phyloP scores from a whole-genome alignment of 2,329 filamentous ascomycete species.

The Lecanoromycetidae sp. region DNA sequence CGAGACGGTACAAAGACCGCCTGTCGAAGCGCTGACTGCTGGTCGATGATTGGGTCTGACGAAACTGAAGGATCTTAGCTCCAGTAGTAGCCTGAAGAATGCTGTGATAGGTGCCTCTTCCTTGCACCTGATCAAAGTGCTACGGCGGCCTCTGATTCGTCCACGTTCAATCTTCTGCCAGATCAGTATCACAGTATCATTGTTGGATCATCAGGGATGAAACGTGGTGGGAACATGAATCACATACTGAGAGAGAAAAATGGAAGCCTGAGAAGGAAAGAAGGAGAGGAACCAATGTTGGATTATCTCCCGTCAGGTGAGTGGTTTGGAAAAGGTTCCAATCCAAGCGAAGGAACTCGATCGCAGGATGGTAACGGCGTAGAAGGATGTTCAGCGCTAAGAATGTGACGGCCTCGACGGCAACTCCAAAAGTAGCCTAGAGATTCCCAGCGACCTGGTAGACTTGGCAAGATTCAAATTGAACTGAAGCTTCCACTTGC shows the following conservation, averaged over 20 bases:
- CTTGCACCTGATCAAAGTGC: constrained; percentile 17
- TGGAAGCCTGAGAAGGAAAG: not conserved
- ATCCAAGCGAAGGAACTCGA: not conserved
- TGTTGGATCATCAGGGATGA: not conserved
- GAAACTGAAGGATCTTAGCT: not conserved
- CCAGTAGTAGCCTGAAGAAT: constrained; percentile 10
- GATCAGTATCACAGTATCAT: constrained; percentile 13
- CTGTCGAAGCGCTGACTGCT: constrained; percentile 11
- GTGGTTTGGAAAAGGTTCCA: not conserved
- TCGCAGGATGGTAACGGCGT: not conserved
- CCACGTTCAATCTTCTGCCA: constrained; percentile 3
- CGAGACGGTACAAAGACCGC: too few species aligned
- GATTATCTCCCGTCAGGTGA: not conserved
- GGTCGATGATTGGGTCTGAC: constrained; percentile 3
- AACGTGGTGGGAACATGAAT: not conserved
- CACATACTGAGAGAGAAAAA: not conserved
- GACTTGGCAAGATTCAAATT: too few species aligned
- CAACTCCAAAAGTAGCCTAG: not conserved
- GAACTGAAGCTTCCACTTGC: constrained; percentile 1
- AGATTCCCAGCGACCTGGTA: constrained; percentile 3
- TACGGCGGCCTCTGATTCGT: constrained; percentile 14
- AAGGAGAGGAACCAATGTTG: not conserved
- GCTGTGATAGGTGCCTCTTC: constrained; percentile 16
- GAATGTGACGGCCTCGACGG: not conserved
- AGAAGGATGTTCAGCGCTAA: constrained; percentile 4